Base-by-base conservation (phyloP, 768 basidiomycete genomes). In the Naganishia kalamii region DNA sequence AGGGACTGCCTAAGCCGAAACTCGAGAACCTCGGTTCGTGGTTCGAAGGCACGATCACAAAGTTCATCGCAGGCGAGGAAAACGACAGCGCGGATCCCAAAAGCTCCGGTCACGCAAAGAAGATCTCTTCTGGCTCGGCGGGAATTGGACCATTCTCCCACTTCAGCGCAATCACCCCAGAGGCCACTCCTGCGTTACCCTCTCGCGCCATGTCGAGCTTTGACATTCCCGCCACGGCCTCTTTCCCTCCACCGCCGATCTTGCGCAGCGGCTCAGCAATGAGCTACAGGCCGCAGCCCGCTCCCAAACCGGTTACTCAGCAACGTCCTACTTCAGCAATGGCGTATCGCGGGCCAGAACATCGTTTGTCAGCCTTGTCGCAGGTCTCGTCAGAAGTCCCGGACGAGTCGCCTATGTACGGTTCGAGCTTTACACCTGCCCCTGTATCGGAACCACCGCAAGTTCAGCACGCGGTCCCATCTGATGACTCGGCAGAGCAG, bases 11-110 rank as follows among this genome's bases (percentile, higher is more conserved):
- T 37, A 92, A 93, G 71, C 92, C 96, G 2, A 94, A 89, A 66
- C 82, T 98, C 49, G 92, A 97, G 75, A 87, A 86, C 35, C 85
- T 98, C 52, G 89, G 92, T 29, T 87, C 86, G 47, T 97, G 92
- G 88, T 82, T 98, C 27, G 94, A 92, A 78, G 88, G 89, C 13
- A 85, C 88, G 19, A 85, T 99, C 73, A 91, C 91, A 17, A 93
- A 93, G 74, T 87, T 99, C 70, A 92, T 99, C 66, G 90, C 93
- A 10, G 96, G 94, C 1, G 84, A 76, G 40, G 72, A 82, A n/a
- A 88, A 88, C 23, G 65, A 65, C 12, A 23, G 57, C 41, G 73
- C 78, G 0, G 63, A 71, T 35, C 62, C 66, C 50, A 69, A 64
- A 2, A 65, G 51, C 8, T 68, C 65, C 7, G 54, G 54, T 1